Evolutionary conservation across 2,329 filamentous ascomycete species (phyloP), one percentile per base, ranked within the genome.

Genomic region (Trichoderma sp.): DNA sequence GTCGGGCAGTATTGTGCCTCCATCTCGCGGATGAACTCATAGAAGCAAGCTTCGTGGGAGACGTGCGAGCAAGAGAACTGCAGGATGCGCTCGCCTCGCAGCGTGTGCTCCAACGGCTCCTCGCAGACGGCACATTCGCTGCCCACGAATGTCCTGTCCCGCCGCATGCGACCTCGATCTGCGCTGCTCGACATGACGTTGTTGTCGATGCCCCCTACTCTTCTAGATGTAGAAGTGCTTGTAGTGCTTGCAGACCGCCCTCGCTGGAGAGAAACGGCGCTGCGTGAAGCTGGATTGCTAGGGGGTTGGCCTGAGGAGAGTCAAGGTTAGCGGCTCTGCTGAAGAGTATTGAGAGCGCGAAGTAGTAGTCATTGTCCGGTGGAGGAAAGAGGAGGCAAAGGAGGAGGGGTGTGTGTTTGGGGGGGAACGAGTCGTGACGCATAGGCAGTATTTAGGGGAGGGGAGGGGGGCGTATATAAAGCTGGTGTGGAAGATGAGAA

Each of bases 1-100:
- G 92, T 91, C 32, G 95, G 95, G 80, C 95, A 99, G 75, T 93
- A 94, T 75, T 98, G 93, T 64, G 92, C 92, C 73, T 98, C 94
- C 68, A 94, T 92, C 76, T 97, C 94, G 75, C 92, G 92, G 74
- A 99, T 97, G 77, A 96, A 97, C 80, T 99, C 95, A 81, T 98
- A 98, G 78, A 99, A 98, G 80, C 95, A 99, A 39, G 94, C 95
- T 79, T 98, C 95, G 78, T 99, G 95, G 12, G 94, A 93, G 69
- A 99, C 94, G 80, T 99, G 95, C n/a, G 90, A 88, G 80, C 95
- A 99, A 6, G 94, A 96, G 75, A 99, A 95, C 78, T 98, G 95
- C 64, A 99, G 84, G 70, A 99, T 93, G 72, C 93, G 89, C 82
- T 99, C 95, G 69, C 95, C 95, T 60, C 92, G 91, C 56, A 99